Conservation (phyloP, 2,329 filamentous ascomycete species). For the Ophiostoma tasmaniense region DNA sequence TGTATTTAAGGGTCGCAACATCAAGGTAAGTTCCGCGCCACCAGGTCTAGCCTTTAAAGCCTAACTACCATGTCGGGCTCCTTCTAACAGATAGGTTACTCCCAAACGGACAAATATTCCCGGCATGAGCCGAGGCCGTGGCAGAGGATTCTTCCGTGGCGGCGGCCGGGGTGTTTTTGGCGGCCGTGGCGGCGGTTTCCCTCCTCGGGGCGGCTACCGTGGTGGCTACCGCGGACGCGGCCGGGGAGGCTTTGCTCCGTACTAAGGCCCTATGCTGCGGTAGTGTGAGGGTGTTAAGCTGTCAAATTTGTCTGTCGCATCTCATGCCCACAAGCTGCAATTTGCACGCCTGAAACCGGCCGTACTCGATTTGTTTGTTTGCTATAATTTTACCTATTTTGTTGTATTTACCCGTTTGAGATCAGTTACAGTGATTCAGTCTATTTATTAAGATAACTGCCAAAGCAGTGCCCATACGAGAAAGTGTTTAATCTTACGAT, state of each 20-base stretch:
- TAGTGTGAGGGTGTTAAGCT: not conserved
- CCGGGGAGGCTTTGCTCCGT: conserved; percentile 32
- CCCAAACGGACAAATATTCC: conserved; percentile 96
- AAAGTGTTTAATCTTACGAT: not conserved
- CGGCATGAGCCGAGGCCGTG: conserved; percentile 76
- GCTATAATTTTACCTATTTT: not conserved
- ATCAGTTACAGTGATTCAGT: not conserved
- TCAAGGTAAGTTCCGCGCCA: conserved; percentile 49
- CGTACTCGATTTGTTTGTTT: not conserved
- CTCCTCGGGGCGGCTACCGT: conserved; percentile 43
- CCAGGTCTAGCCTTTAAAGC: not conserved
- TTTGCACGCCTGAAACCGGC: not conserved
- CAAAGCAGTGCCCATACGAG: not conserved
- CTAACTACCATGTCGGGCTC: too few species aligned
- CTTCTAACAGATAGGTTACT: conserved; percentile 41
- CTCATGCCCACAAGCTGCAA: not conserved
- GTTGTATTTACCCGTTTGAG: not conserved
- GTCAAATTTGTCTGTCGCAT: not conserved
- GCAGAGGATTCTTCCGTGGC: conserved; percentile 40
- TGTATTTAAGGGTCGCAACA: conserved; percentile 84
- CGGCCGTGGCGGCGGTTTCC: conserved; percentile 48
- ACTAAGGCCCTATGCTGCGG: not conserved
- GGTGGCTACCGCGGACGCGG: conserved; percentile 60
- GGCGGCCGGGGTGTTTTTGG: conserved; percentile 44
- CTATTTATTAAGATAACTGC: not conserved